Conservation (phyloP, 306 rosid species). For the Prunus campanulata region DNA sequence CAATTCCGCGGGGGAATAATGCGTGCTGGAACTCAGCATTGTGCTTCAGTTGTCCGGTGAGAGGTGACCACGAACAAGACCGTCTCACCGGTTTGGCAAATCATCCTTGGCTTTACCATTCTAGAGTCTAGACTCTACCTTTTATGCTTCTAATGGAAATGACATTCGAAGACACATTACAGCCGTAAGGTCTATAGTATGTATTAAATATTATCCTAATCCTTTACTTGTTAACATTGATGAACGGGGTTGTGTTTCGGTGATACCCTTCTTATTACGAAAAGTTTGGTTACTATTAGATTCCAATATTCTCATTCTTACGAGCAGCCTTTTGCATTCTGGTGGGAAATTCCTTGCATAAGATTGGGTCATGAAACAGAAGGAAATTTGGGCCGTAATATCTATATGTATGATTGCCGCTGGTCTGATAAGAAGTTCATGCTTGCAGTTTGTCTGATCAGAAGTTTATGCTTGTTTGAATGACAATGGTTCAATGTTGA, state of each 20-base stretch:
- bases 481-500: not conserved
- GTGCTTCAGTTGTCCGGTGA: constrained; percentile 57
- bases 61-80: constrained; percentile 17
- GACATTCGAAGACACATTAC: not conserved
- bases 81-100: constrained; percentile 57
- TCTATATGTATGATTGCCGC: too few relatives aligned
- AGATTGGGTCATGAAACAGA: not conserved
- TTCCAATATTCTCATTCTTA: not conserved
- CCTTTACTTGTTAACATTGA: not conserved
- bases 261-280: not conserved
- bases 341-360: not conserved
- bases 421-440: not conserved
- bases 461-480: not conserved
- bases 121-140: not conserved
- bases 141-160: not conserved
- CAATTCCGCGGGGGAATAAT: constrained; percentile 53
- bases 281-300: not conserved
- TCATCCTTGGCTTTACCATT: constrained; percentile 91
- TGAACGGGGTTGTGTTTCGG: not conserved
- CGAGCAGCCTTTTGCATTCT: not conserved
- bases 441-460: not conserved
- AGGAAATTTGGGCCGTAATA: not conserved
- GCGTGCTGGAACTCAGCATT: constrained; percentile 45
- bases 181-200: not conserved
- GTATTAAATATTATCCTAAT: not conserved